A percentile compares a stretch with the other conserved stretches of the same genome.
Evolutionary conservation across 495 filamentous ascomycete species (phyloP).

Genomic region (Lophiostoma macrostomum): DNA sequence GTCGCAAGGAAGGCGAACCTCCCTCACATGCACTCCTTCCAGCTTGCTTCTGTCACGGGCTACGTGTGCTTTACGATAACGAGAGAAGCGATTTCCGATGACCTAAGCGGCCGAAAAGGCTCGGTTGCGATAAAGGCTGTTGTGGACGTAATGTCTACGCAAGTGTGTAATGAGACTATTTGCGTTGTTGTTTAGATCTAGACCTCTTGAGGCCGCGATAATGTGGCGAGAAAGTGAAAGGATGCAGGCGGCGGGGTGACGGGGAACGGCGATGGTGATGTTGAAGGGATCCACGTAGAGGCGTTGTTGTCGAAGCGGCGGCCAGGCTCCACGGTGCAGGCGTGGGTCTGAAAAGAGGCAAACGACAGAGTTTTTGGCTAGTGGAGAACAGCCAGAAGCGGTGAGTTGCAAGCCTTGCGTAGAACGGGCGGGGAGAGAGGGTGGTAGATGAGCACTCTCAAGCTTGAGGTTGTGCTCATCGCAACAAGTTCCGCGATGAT

Average conservation of each 20-base stretch:
- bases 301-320: neutral
- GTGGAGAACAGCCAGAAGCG: neutral
- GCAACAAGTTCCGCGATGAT: no score
- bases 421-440: no score
- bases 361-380: constrained; percentile 4
- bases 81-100: no score
- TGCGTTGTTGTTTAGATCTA: no score
- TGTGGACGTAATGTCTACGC: no score
- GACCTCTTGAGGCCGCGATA: no score
- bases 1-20: constrained; percentile 27
- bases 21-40: constrained; percentile 19
- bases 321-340: constrained; percentile 33
- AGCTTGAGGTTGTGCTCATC: no score
- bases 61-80: no score
- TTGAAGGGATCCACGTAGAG: neutral
- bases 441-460: no score
- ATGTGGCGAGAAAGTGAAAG: neutral
- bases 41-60: neutral
- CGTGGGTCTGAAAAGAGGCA: constrained; percentile 16
- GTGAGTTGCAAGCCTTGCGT: neutral
- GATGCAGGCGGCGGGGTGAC: neutral
- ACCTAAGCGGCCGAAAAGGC: no score
- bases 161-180: no score
- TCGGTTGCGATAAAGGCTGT: no score
- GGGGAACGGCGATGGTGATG: neutral